phyloP scores from a whole-genome alignment of 2,329 filamentous ascomycete genomes.

The Fusarium setosum region DNA sequence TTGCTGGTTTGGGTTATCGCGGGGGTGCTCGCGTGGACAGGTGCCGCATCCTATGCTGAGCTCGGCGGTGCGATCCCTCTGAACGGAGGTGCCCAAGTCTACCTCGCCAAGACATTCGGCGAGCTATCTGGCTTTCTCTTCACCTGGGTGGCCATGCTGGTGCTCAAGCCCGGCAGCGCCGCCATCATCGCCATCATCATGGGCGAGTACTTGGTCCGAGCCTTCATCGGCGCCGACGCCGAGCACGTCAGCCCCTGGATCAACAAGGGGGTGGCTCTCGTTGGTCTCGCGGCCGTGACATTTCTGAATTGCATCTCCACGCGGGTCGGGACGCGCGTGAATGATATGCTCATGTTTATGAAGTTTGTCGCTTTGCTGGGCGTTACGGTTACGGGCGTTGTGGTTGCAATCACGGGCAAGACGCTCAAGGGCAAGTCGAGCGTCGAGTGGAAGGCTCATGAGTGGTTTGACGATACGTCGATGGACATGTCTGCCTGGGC shows the following conservation, averaged over 20 bases:
- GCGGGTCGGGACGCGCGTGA: slow-evolving; percentile 84
- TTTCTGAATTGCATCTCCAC: slow-evolving; percentile 92
- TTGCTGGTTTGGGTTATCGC: slow-evolving; percentile 93
- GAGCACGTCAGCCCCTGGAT: slow-evolving; percentile 86
- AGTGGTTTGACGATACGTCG: slow-evolving; percentile 91
- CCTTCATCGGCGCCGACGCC: slow-evolving; percentile 86
- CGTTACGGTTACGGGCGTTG: slow-evolving; percentile 87
- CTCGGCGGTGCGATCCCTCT: slow-evolving; percentile 94
- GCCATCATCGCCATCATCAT: slow-evolving; percentile 98
- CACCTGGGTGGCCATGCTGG: slow-evolving; percentile 94
- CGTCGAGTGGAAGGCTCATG: slow-evolving; percentile 85
- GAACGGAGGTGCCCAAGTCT: slow-evolving; percentile 94
- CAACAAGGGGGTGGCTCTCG: slow-evolving; percentile 86
- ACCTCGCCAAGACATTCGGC: slow-evolving; percentile 95
- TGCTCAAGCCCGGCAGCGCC: slow-evolving; percentile 91
- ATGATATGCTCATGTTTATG: slow-evolving; percentile 95
- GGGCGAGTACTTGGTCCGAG: slow-evolving; percentile 95
- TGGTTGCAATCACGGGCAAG: slow-evolving; percentile 88
- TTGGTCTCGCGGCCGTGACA: slow-evolving; percentile 81
- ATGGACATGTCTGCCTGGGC: slow-evolving; percentile 88
- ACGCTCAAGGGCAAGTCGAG: slow-evolving; percentile 81
- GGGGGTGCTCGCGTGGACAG: slow-evolving; percentile 95
- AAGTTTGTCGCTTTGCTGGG: slow-evolving; percentile 92
- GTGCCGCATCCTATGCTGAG: slow-evolving; percentile 94
- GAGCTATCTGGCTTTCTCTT: slow-evolving; percentile 94